Percentiles rank a stretch among this genome's conserved stretches.
These are phyloP conservation scores for Fusarium chuoi DNA, from an alignment of 2,329 filamentous ascomycete genomes.

Conservation along the genomic window DNA sequence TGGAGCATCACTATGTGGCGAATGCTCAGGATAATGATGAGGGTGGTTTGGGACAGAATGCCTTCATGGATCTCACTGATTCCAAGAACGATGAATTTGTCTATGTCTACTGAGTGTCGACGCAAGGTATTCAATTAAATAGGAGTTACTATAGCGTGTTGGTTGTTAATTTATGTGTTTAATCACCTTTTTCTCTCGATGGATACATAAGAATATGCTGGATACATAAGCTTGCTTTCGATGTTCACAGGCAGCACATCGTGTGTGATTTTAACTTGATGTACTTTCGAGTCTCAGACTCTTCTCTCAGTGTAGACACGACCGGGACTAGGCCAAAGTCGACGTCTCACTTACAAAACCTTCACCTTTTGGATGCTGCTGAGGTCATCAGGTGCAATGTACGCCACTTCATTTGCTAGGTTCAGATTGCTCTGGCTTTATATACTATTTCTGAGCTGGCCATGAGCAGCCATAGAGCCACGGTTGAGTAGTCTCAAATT, in stretches of 20 bases:
- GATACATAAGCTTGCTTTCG: accelerated
- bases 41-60: slow-evolving; percentile 57
- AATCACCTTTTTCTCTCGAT: accelerated
- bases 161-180: neutral
- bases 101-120: slow-evolving; percentile 62
- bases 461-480: accelerated
- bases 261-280: accelerated
- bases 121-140: neutral
- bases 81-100: slow-evolving; percentile 75
- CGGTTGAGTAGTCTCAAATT: accelerated
- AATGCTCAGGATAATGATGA: slow-evolving; percentile 5
- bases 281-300: too few species aligned
- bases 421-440: accelerated
- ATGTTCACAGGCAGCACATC: accelerated
- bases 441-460: accelerated
- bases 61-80: slow-evolving; percentile 71
- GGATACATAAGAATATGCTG: accelerated
- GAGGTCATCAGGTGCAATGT: accelerated
- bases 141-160: neutral
- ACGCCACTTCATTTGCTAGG: accelerated
- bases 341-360: accelerated
- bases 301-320: accelerated
- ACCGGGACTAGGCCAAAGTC: neutral
- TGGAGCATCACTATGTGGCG: slow-evolving; percentile 60
- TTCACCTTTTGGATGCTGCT: too few species aligned